These are phyloP conservation scores for Thalassiosira hispida DNA, from an alignment of 352 stramenopile species.

Conservation along the genomic window DNA sequence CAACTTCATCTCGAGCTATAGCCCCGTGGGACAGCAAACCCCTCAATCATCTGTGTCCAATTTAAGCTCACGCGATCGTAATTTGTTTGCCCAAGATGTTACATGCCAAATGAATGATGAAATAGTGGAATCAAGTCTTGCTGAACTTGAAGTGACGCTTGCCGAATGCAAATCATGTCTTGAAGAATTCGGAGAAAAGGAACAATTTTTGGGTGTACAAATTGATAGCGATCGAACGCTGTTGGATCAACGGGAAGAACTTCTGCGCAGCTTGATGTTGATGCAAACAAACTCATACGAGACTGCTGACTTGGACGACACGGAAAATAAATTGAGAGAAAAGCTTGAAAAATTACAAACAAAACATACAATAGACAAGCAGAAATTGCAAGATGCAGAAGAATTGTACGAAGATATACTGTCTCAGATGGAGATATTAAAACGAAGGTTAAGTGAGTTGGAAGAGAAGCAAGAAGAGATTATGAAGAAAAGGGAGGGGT, in stretches of 20 bases:
- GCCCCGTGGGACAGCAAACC: not conserved
- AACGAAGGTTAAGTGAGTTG: slow-evolving; percentile 32
- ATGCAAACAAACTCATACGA: not conserved
- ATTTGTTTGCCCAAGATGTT: slow-evolving; percentile 19
- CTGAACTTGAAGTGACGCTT: slow-evolving; percentile 21
- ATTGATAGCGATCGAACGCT: slow-evolving; percentile 35
- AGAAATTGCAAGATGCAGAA: slow-evolving; percentile 28
- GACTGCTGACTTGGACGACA: not conserved
- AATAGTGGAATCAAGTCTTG: slow-evolving; percentile 19
- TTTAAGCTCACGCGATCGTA: slow-evolving; percentile 13
- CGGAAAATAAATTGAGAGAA: slow-evolving; percentile 8
- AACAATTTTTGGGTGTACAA: slow-evolving; percentile 36
- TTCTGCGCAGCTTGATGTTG: slow-evolving; percentile 3
- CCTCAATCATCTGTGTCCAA: slow-evolving; percentile 1
- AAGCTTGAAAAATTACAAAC: slow-evolving; percentile 2
- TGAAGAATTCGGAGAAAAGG: slow-evolving; percentile 37
- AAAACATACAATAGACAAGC: slow-evolving; percentile 24
- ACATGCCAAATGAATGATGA: slow-evolving; percentile 9
- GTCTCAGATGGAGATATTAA: slow-evolving; percentile 41
- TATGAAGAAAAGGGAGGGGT: slow-evolving; percentile 37
- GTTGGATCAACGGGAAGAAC: slow-evolving; percentile 16
- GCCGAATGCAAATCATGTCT: slow-evolving; percentile 32
- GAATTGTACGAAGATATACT: slow-evolving; percentile 39
- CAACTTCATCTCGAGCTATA: slow-evolving; percentile 1
- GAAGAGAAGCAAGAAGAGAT: slow-evolving; percentile 34